Conservation (phyloP, 2,329 filamentous ascomycete species). For the Ceratocystis lukuohia region DNA sequence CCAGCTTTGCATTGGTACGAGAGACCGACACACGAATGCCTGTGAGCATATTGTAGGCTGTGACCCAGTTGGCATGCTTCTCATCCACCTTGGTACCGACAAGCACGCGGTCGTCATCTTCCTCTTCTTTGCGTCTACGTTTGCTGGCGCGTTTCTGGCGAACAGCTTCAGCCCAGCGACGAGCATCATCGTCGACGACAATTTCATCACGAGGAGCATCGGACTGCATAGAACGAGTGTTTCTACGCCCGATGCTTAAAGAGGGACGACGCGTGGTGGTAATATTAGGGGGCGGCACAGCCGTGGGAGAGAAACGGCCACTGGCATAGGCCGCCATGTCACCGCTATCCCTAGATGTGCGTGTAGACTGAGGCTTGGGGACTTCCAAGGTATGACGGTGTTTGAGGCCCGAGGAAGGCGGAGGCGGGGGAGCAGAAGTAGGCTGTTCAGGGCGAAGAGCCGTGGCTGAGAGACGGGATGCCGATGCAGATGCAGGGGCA, state of each 20-base stretch:
- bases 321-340: slow-evolving; percentile 57
- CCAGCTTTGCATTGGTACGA: slow-evolving; percentile 89
- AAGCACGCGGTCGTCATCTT: slow-evolving; percentile 87
- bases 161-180: slow-evolving; percentile 84
- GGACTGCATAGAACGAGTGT: slow-evolving; percentile 73
- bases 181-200: slow-evolving; percentile 75
- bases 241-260: slow-evolving; percentile 65
- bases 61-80: slow-evolving; percentile 92
- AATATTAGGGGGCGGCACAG: slow-evolving; percentile 22
- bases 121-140: slow-evolving; percentile 65
- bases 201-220: slow-evolving; percentile 75
- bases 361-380: slow-evolving; percentile 51
- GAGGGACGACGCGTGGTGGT: slow-evolving; percentile 60
- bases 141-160: slow-evolving; percentile 84
- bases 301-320: slow-evolving; percentile 63
- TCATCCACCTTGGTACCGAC: slow-evolving; percentile 97
- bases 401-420: slow-evolving; percentile 41
- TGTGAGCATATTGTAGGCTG: slow-evolving; percentile 98
- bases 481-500: slow-evolving; percentile 9
- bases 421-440: slow-evolving; percentile 15
- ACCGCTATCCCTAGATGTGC: slow-evolving; percentile 58
- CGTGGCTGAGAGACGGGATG: slow-evolving; percentile 8
- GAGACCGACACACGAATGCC: slow-evolving; percentile 96
- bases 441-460: slow-evolving; percentile 16
- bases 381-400: slow-evolving; percentile 85